Conservation (phyloP, 2,329 filamentous ascomycete species). For the Clarireedia hainanense region DNA sequence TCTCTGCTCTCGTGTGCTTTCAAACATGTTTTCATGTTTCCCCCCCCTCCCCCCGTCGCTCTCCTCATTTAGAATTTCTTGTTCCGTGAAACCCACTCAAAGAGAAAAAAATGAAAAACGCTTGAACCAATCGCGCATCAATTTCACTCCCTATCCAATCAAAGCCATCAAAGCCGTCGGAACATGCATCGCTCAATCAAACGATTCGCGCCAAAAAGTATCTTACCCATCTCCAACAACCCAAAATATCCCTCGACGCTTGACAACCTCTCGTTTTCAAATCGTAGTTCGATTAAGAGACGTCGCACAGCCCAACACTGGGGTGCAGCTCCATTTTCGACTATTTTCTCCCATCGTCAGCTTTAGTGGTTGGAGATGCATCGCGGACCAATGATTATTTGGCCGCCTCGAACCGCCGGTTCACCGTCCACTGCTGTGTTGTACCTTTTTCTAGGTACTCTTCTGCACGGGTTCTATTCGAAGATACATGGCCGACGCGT, state of each 20-base stretch:
- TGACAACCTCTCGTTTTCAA: conserved; percentile 20
- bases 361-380: not conserved
- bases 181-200: not conserved
- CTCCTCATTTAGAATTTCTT: too few relatives aligned
- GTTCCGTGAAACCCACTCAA: not conserved
- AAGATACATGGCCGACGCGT: conserved; percentile 23
- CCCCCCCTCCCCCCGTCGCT: too few relatives aligned
- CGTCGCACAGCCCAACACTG: conserved; percentile 15
- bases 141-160: conserved; percentile 5
- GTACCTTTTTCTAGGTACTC: conserved; percentile 15
- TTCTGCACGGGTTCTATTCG: conserved; percentile 21
- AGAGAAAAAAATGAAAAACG: not conserved
- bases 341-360: not conserved
- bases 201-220: not conserved
- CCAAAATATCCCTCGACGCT: conserved; percentile 14
- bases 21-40: too few relatives aligned
- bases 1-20: too few relatives aligned
- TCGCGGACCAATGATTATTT: not conserved
- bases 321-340: not conserved
- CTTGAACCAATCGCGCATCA: conserved; percentile 2
- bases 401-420: conserved; percentile 12
- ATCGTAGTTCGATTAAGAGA: conserved; percentile 13
- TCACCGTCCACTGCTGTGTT: conserved; percentile 14
- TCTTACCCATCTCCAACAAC: not conserved
- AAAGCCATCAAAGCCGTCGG: conserved; percentile 4